phyloP scores from a whole-genome alignment of 1,139 yeast species.

The Suhomyces bokatorum region DNA sequence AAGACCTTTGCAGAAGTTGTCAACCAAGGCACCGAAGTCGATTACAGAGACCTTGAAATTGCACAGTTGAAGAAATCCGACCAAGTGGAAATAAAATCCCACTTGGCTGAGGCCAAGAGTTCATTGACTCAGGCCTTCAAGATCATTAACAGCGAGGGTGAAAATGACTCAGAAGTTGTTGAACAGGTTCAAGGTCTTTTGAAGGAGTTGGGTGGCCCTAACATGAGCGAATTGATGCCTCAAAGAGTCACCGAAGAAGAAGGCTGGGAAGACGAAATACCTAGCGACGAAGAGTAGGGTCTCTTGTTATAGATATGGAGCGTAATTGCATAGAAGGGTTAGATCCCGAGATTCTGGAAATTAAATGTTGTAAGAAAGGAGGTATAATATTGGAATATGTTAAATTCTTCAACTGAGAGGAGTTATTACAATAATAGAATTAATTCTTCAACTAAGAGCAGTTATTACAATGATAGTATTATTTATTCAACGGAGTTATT shows the following conservation, averaged over 20 bases:
- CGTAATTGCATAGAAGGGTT: neutral
- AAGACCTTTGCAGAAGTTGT: slow-evolving; percentile 23
- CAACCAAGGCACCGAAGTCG: slow-evolving; percentile 30
- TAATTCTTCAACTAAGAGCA: too few species aligned
- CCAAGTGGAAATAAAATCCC: slow-evolving; percentile 31
- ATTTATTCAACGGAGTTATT: too few species aligned
- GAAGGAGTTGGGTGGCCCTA: slow-evolving; percentile 59
- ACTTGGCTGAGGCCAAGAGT: slow-evolving; percentile 49
- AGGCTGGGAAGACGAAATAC: slow-evolving; percentile 50
- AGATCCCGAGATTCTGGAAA: too few species aligned
- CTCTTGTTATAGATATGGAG: neutral
- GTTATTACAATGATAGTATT: too few species aligned
- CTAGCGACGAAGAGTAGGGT: slow-evolving; percentile 22
- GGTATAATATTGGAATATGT: too few species aligned
- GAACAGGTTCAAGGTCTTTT: slow-evolving; percentile 53
- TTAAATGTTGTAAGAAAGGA: too few species aligned
- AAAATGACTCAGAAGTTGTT: slow-evolving; percentile 55
- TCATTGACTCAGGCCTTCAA: slow-evolving; percentile 59
- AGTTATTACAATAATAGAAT: too few species aligned
- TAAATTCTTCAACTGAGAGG: too few species aligned
- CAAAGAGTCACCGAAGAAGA: slow-evolving; percentile 43
- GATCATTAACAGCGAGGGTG: slow-evolving; percentile 45
- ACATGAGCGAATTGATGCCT: slow-evolving; percentile 48
- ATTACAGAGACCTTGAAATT: slow-evolving; percentile 51
- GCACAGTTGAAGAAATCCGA: slow-evolving; percentile 21